Evolutionary conservation across 2,329 filamentous ascomycete genomes (phyloP).

Genomic region (Blastomyces emzantsi): DNA sequence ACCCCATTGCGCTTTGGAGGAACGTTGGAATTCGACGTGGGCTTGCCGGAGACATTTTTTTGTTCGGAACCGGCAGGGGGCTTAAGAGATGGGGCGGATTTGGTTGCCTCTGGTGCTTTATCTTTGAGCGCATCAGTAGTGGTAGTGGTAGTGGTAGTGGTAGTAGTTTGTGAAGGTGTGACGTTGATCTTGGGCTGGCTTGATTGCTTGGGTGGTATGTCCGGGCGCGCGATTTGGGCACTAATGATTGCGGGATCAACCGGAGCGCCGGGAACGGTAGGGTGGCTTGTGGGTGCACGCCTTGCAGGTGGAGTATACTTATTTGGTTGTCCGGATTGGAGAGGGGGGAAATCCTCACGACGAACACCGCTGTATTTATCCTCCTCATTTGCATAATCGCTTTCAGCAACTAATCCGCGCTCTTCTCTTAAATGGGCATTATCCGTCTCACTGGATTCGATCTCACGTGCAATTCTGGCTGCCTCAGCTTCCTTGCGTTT

Average conservation of each 20-base stretch:
- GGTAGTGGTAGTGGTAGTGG: slow-evolving; percentile 11
- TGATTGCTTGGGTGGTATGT: slow-evolving; percentile 24
- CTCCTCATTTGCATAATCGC: slow-evolving; percentile 67
- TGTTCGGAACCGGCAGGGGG: slow-evolving; percentile 21
- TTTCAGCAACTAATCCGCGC: slow-evolving; percentile 57
- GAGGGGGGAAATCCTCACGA: slow-evolving; percentile 61
- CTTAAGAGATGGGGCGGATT: slow-evolving; percentile 19
- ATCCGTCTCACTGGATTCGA: slow-evolving; percentile 63
- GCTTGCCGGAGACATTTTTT: slow-evolving; percentile 21
- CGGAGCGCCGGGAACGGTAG: slow-evolving; percentile 66
- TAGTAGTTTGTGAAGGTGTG: slow-evolving; percentile 9
- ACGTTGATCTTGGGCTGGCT: slow-evolving; percentile 23
- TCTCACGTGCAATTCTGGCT: slow-evolving; percentile 78
- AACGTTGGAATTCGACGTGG: slow-evolving; percentile 31
- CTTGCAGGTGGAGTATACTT: slow-evolving; percentile 89
- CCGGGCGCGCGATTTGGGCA: slow-evolving; percentile 57
- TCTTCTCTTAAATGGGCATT: slow-evolving; percentile 88
- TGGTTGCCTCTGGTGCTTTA: slow-evolving; percentile 17
- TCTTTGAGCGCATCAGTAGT: slow-evolving; percentile 19
- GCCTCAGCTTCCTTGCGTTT: slow-evolving; percentile 67
- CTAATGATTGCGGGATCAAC: slow-evolving; percentile 88
- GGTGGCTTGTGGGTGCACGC: slow-evolving; percentile 64
- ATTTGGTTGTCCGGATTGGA: slow-evolving; percentile 51
- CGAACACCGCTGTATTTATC: slow-evolving; percentile 95
- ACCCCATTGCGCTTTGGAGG: slow-evolving; percentile 32